phyloP scores from a whole-genome alignment of 108 stramenopile genomes.

The Nannochloropsis oceanica region DNA sequence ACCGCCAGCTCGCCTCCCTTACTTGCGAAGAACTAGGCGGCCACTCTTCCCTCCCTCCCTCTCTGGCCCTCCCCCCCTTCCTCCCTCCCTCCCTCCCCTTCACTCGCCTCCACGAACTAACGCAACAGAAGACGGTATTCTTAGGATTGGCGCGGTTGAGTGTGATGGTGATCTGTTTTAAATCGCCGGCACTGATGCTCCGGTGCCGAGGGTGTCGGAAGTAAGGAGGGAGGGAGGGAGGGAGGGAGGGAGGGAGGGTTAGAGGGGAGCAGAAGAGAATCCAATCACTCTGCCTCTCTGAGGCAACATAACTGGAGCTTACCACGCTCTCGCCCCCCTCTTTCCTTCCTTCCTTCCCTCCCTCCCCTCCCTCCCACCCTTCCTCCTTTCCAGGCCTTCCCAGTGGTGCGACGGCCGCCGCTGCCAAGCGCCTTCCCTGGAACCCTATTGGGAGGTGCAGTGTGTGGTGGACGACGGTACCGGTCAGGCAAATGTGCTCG shows the following conservation, averaged over 20 bases:
- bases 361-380: neutral
- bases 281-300: too few species aligned
- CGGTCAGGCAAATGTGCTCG: neutral
- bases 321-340: neutral
- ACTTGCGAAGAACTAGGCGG: too few species aligned
- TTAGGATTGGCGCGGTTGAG: too few species aligned
- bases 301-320: neutral
- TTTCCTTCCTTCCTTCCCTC: neutral
- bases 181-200: too few species aligned
- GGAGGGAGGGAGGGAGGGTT: neutral
- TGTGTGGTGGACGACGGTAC: neutral
- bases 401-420: neutral
- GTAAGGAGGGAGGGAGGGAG: neutral
- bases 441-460: neutral
- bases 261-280: neutral
- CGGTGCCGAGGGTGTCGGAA: neutral
- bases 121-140: too few species aligned
- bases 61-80: too few species aligned
- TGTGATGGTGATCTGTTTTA: too few species aligned
- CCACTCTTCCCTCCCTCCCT: too few species aligned
- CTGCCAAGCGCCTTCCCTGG: neutral
- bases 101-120: too few species aligned
- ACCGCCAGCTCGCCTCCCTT: too few species aligned
- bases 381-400: neutral
- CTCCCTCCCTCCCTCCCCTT: too few species aligned